A percentile compares a stretch with the other conserved stretches of the same genome.
Evolutionary conservation across 1,284 basidiomycete species (phyloP).

Genomic region (Austroboletus novae-zelandiae): DNA sequence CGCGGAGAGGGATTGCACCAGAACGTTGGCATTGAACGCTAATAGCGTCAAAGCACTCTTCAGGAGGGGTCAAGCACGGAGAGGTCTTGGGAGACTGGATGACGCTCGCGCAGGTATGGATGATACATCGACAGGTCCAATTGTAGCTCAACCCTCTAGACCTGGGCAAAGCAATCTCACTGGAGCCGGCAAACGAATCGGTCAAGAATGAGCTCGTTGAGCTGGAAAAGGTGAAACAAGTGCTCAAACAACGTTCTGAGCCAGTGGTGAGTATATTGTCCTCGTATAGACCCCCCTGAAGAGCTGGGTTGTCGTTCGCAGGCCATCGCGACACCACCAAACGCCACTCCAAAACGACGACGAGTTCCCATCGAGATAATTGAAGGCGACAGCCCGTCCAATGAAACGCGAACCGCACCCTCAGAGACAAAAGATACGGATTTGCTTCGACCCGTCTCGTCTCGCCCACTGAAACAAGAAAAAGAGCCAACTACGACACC

Average conservation of each 20-base stretch:
- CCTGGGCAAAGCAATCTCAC: conserved; percentile 48
- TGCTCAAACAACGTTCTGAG: conserved; percentile 31
- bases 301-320: conserved; percentile 10
- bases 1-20: conserved; percentile 70
- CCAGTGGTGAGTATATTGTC: conserved; percentile 10
- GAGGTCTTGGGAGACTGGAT: conserved; percentile 45
- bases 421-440: conserved; percentile 4
- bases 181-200: conserved; percentile 60
- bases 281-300: conserved; percentile 2
- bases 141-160: conserved; percentile 41
- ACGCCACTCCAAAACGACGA: conserved; percentile 41
- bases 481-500: conserved; percentile 4
- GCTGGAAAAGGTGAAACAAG: conserved; percentile 38
- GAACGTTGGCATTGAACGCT: conserved; percentile 49
- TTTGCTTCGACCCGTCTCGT: conserved; percentile 30
- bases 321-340: conserved; percentile 9
- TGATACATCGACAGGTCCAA: neutral
- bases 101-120: conserved; percentile 58
- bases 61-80: conserved; percentile 66
- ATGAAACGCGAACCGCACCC: neutral
- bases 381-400: conserved; percentile 34
- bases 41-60: conserved; percentile 72
- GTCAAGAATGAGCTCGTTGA: conserved; percentile 55
- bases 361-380: conserved; percentile 71
- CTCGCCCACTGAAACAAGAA: conserved; percentile 21